Conservation (phyloP, 805 yeast genomes). For the Kodamaea restingae region DNA sequence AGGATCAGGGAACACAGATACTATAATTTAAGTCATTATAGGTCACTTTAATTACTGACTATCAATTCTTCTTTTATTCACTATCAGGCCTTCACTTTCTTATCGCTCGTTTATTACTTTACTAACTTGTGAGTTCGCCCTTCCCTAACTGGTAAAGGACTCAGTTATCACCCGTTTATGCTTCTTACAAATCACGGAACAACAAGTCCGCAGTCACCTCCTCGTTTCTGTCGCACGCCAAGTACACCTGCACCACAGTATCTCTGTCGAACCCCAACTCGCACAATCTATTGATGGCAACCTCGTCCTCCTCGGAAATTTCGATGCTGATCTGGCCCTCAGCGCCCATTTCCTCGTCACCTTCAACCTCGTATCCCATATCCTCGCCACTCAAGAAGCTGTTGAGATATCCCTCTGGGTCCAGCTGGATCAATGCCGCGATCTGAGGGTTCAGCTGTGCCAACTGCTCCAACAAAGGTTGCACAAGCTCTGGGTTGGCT, state of each 20-base stretch:
- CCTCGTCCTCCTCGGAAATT: conserved; percentile 78
- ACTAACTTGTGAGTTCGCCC: too few species aligned
- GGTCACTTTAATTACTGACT: too few species aligned
- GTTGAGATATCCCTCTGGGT: conserved; percentile 87
- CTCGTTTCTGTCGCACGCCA: conserved; percentile 97
- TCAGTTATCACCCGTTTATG: too few species aligned
- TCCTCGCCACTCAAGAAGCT: conserved; percentile 60
- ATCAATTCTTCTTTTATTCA: too few species aligned
- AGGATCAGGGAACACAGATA: too few species aligned
- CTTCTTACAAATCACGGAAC: conserved; percentile 50
- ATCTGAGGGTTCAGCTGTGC: conserved; percentile 81
- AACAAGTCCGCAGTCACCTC: conserved; percentile 92
- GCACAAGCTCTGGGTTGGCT: conserved; percentile 84
- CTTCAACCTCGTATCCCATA: conserved; percentile 35
- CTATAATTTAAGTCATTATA: too few species aligned
- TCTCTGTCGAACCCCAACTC: conserved; percentile 90
- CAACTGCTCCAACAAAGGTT: conserved; percentile 76
- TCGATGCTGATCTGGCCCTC: conserved; percentile 45
- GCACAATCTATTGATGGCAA: conserved; percentile 83
- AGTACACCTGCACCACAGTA: conserved; percentile 85
- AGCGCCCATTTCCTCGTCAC: conserved; percentile 31
- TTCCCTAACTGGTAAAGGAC: too few species aligned
- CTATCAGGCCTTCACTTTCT: too few species aligned
- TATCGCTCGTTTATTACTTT: too few species aligned
- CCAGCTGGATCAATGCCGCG: conserved; percentile 70